phyloP scores from a whole-genome alignment of 1,139 yeast genomes.

The Sugiyamaella pinicola region DNA sequence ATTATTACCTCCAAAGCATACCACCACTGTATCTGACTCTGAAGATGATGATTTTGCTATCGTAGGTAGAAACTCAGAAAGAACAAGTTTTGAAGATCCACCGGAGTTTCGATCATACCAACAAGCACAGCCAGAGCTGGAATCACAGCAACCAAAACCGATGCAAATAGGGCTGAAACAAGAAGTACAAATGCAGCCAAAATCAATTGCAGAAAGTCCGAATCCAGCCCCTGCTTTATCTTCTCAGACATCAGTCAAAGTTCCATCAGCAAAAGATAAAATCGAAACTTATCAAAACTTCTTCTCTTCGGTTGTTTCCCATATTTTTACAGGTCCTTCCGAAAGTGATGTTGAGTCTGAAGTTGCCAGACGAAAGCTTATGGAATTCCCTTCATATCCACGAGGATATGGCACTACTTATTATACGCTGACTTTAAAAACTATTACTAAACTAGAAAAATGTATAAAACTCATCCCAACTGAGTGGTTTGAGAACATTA shows the following conservation, averaged over 20 bases:
- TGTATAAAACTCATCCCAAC: conserved; percentile 1
- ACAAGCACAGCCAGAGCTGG: background rate
- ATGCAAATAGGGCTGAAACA: background rate
- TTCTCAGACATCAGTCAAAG: background rate
- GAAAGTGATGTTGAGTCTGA: background rate
- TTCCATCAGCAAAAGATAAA: conserved; percentile 1
- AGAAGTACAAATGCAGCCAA: background rate
- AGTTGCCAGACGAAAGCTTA: background rate
- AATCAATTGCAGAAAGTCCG: too few relatives aligned
- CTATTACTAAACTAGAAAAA: conserved; percentile 4
- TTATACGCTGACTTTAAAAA: conserved; percentile 3
- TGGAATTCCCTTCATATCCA: conserved; percentile 6
- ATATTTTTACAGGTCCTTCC: background rate
- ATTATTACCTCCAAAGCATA: background rate
- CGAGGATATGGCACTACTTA: conserved; percentile 8
- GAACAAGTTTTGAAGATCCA: background rate
- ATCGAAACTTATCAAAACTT: background rate
- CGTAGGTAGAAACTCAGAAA: background rate
- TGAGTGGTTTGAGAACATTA: conserved; percentile 6
- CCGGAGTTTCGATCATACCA: background rate
- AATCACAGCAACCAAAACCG: background rate
- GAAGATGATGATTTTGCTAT: conserved; percentile 12
- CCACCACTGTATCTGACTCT: background rate
- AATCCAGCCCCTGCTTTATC: background rate
- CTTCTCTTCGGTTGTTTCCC: background rate